Conservation (phyloP, 768 basidiomycete species). For the Paxillus rubicundulus region DNA sequence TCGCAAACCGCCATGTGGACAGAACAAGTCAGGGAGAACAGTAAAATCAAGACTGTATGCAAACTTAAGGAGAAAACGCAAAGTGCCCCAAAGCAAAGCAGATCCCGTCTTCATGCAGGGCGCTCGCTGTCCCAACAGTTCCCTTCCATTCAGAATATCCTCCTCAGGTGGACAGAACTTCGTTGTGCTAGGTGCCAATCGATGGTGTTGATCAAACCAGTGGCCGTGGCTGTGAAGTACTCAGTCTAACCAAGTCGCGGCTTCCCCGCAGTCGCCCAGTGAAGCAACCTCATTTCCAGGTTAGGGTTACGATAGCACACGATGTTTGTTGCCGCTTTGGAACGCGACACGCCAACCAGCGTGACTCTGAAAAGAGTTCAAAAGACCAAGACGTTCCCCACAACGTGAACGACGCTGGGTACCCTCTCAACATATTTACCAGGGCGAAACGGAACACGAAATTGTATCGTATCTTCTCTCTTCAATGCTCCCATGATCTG, state of each 20-base stretch:
- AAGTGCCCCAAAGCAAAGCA: slow-evolving; percentile 8
- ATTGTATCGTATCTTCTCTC: not conserved
- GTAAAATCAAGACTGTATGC: too few relatives aligned
- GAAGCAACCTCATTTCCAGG: not conserved
- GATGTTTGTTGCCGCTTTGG: too few relatives aligned
- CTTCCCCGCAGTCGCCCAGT: too few relatives aligned
- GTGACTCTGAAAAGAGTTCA: too few relatives aligned
- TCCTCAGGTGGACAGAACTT: not conserved
- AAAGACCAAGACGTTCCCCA: not conserved
- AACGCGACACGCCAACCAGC: too few relatives aligned
- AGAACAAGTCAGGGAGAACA: too few relatives aligned
- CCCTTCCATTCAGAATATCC: not conserved
- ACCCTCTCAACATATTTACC: not conserved
- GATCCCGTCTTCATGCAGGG: slow-evolving; percentile 2
- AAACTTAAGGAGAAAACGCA: slow-evolving; percentile 2
- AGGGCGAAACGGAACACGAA: not conserved
- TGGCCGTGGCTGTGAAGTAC: too few relatives aligned
- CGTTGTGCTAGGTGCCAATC: too few relatives aligned
- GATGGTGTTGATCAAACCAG: too few relatives aligned
- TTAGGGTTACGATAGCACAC: not conserved
- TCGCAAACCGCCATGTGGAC: too few relatives aligned
- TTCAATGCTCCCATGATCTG: not conserved
- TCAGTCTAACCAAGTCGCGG: too few relatives aligned
- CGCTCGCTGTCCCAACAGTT: not conserved
- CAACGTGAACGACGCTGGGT: not conserved